Percentiles rank a stretch among this genome's conserved stretches.
These are phyloP conservation scores for Trapa incisa DNA, from an alignment of 345 rosid genomes.

Conservation along the genomic window DNA sequence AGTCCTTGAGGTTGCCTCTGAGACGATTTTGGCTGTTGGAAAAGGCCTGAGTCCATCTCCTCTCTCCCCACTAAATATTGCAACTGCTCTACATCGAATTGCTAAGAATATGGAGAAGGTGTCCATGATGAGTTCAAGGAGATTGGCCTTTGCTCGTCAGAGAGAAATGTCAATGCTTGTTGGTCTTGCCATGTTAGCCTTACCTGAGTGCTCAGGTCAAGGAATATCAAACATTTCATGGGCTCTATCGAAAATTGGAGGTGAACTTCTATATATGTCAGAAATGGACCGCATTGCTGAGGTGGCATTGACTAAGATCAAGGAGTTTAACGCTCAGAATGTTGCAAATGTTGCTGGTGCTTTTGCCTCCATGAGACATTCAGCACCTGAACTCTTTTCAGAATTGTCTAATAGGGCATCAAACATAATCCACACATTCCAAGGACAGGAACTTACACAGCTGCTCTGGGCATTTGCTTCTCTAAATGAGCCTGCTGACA, in stretches of 20 bases:
- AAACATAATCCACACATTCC: conserved; percentile 31
- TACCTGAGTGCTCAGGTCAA: conserved; percentile 88
- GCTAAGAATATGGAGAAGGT: conserved; percentile 95
- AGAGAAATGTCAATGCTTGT: conserved; percentile 94
- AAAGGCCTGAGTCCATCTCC: conserved; percentile 89
- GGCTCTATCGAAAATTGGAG: conserved; percentile 87
- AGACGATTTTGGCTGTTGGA: conserved; percentile 63
- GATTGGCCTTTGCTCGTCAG: conserved; percentile 65
- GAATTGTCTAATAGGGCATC: conserved; percentile 61
- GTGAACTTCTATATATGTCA: conserved; percentile 72
- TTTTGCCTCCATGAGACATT: conserved; percentile 78
- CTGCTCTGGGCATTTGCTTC: conserved; percentile 91
- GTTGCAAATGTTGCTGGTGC: conserved; percentile 90
- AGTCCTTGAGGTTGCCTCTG: conserved; percentile 55
- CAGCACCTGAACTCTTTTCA: conserved; percentile 59
- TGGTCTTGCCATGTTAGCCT: conserved; percentile 64
- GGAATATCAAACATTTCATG: conserved; percentile 85
- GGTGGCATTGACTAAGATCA: conserved; percentile 58
- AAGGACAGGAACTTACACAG: conserved; percentile 83
- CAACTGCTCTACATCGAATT: conserved; percentile 78
- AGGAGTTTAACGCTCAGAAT: conserved; percentile 75
- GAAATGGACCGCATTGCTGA: conserved; percentile 97
- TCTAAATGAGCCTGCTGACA: conserved; percentile 54
- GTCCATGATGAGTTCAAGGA: conserved; percentile 51
- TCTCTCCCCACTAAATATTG: conserved; percentile 67